phyloP scores from a whole-genome alignment of 306 rosid genomes.

The Inga laurina region DNA sequence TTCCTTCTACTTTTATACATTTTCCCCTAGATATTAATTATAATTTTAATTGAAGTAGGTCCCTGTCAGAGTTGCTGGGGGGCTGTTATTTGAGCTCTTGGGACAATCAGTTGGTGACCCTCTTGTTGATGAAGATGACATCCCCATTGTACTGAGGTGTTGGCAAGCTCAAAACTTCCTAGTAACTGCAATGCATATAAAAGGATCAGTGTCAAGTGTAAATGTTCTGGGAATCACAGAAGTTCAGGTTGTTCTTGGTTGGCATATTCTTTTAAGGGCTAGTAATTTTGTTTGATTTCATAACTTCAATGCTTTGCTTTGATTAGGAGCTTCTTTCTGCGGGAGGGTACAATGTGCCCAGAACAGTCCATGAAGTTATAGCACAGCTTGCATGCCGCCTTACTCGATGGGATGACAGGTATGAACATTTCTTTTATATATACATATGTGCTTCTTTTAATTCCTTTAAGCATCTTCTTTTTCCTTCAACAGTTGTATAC shows the following conservation, averaged over 20 bases:
- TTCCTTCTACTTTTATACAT: neutral
- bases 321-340: constrained; percentile 81
- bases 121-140: constrained; percentile 77
- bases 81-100: constrained; percentile 89
- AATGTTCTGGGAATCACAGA: constrained; percentile 88
- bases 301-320: constrained; percentile 26
- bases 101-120: constrained; percentile 98
- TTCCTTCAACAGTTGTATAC: neutral
- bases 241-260: constrained; percentile 80
- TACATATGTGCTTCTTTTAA: neutral
- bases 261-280: constrained; percentile 19
- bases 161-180: constrained; percentile 97
- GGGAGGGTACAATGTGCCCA: constrained; percentile 81
- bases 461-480: neutral
- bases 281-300: constrained; percentile 18
- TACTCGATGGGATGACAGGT: constrained; percentile 99
- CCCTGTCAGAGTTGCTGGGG: constrained; percentile 97
- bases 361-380: constrained; percentile 90
- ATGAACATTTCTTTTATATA: constrained; percentile 26
- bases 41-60: constrained; percentile 53
- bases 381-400: constrained; percentile 84
- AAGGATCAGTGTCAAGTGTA: constrained; percentile 57
- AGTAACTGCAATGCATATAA: constrained; percentile 80
- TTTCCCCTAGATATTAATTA: constrained; percentile 3
- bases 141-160: constrained; percentile 89